These are phyloP conservation scores for Nicotiana knightiana DNA, from an alignment of 257 asterid genomes.

Conservation along the genomic window DNA sequence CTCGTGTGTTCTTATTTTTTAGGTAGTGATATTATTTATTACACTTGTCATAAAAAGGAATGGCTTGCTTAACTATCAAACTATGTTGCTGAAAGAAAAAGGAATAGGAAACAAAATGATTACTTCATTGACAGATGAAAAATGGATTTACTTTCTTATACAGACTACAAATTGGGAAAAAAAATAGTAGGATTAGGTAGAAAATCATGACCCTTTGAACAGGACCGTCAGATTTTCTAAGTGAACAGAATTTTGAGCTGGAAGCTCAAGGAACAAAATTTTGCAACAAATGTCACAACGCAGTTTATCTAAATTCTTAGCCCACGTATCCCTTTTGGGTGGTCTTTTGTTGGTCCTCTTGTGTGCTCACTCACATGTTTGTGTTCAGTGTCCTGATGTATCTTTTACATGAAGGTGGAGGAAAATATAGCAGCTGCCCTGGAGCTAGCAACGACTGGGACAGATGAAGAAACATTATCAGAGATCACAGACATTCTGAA, in stretches of 20 bases:
- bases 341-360: background rate
- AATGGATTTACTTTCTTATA: background rate
- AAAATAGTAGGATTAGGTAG: background rate
- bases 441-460: slow-evolving; percentile 49
- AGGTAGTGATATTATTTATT: background rate
- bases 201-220: background rate
- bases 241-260: background rate
- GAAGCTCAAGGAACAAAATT: background rate
- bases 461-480: slow-evolving; percentile 47
- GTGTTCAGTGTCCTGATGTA: background rate
- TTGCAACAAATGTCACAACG: background rate
- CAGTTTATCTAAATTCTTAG: background rate
- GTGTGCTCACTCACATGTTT: background rate
- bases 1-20: background rate
- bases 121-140: background rate
- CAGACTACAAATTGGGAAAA: background rate
- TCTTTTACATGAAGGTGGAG: slow-evolving; percentile 45
- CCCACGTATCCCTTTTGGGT: background rate
- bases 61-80: background rate
- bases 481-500: slow-evolving; percentile 61
- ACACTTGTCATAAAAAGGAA: background rate
- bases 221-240: background rate
- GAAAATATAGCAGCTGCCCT: slow-evolving; percentile 75
- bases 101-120: background rate
- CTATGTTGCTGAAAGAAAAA: background rate